Evolutionary conservation across 2,329 filamentous ascomycete genomes (phyloP).

Genomic region (Paracoccidioides brasiliensis): DNA sequence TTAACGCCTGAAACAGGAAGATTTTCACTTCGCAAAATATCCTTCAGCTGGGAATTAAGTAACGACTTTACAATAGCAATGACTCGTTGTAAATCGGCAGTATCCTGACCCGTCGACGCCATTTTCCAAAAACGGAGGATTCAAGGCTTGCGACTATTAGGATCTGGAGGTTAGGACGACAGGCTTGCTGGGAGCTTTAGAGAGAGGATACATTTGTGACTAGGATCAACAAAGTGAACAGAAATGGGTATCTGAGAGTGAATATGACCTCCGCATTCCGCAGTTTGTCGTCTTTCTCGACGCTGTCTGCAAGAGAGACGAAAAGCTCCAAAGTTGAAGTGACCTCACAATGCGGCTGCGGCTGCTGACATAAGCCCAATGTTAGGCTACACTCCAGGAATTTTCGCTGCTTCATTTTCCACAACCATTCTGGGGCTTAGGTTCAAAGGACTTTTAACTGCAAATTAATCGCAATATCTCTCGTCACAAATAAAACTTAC

Average conservation of each 20-base stretch:
- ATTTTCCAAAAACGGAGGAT: constrained; percentile 14
- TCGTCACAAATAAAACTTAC: too few species aligned
- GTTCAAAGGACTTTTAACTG: not conserved
- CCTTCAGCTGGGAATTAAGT: constrained; percentile 56
- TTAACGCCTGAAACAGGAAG: constrained; percentile 75
- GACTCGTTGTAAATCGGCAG: constrained; percentile 29
- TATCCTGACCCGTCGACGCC: constrained; percentile 25
- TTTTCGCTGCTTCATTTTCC: not conserved
- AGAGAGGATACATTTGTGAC: constrained; percentile 1
- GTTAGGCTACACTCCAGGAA: not conserved
- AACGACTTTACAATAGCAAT: constrained; percentile 40
- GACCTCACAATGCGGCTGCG: not conserved
- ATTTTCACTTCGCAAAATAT: constrained; percentile 61
- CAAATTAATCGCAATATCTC: too few species aligned
- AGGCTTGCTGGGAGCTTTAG: not conserved
- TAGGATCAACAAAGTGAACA: not conserved
- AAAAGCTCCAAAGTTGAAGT: not conserved
- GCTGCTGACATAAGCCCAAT: not conserved
- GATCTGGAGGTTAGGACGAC: not conserved
- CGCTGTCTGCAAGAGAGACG: too few species aligned
- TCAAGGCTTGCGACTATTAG: not conserved
- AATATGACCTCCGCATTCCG: not conserved
- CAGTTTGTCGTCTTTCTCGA: not conserved
- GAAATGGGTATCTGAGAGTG: not conserved
- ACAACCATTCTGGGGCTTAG: not conserved